Conservation (phyloP, 495 filamentous ascomycete species). For the Podospora fimiseda region DNA sequence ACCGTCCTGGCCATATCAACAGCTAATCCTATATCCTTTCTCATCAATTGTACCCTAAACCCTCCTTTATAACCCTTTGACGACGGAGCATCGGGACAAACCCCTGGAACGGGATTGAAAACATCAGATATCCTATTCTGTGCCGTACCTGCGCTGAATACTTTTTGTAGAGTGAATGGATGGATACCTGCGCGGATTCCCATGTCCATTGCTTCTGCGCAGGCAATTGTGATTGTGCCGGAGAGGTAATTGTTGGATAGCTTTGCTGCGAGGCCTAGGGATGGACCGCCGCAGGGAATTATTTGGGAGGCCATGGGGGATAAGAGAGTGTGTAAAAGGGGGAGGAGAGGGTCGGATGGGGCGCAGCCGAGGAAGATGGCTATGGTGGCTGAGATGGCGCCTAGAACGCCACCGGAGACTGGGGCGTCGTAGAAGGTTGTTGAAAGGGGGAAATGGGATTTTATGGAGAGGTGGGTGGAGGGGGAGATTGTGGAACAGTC, state of each 20-base stretch:
- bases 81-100: conserved; percentile 42
- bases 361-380: conserved; percentile 34
- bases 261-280: conserved; percentile 48
- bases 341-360: conserved; percentile 7
- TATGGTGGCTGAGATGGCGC: conserved; percentile 38
- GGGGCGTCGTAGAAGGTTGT: conserved; percentile 27
- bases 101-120: conserved; percentile 46
- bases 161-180: conserved; percentile 39
- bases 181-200: conserved; percentile 48
- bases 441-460: conserved; percentile 12
- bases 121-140: conserved; percentile 46
- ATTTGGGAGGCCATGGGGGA: conserved; percentile 42
- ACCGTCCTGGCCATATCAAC: conserved; percentile 41
- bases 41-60: conserved; percentile 50
- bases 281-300: conserved; percentile 46
- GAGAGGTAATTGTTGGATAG: conserved; percentile 52
- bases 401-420: conserved; percentile 31
- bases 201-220: conserved; percentile 49
- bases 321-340: conserved; percentile 23
- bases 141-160: conserved; percentile 45
- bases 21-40: conserved; percentile 47
- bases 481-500: conserved; percentile 40
- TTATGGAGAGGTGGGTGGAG: conserved; percentile 21
- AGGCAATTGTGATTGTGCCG: conserved; percentile 47
- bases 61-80: conserved; percentile 43